Conservation (phyloP, 805 yeast genomes). For the Kazachstania bromeliacearum region DNA sequence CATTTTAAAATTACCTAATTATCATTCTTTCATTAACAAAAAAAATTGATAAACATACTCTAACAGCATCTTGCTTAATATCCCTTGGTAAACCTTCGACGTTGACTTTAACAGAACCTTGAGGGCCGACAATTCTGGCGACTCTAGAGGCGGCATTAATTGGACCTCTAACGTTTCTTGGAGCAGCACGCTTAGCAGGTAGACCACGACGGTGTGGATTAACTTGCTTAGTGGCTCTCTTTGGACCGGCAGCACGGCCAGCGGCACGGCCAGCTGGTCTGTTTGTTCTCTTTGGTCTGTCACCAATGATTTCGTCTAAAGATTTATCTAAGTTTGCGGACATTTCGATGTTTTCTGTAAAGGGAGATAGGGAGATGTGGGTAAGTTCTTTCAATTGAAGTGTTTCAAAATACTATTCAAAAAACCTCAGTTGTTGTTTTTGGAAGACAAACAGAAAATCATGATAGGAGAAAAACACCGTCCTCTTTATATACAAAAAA, state of each 20-base stretch:
- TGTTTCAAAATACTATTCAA: too few relatives aligned
- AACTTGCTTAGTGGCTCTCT: constrained; percentile 28
- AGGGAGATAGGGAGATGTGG: neutral
- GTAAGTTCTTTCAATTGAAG: too few relatives aligned
- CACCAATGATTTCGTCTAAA: constrained; percentile 85
- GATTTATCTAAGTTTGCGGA: constrained; percentile 84
- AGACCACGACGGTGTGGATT: constrained; percentile 15
- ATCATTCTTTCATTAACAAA: neutral
- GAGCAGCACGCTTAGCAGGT: constrained; percentile 12
- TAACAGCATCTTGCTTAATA: constrained; percentile 72
- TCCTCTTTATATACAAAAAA: too few relatives aligned
- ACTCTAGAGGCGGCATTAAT: constrained; percentile 29
- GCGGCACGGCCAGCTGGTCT: constrained; percentile 15
- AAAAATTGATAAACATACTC: constrained; percentile 49
- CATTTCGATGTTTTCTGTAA: constrained; percentile 33
- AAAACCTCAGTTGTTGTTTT: too few relatives aligned
- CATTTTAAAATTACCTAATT: neutral
- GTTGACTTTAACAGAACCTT: constrained; percentile 70
- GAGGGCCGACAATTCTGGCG: constrained; percentile 30
- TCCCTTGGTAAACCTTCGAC: constrained; percentile 82
- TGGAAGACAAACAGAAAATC: too few relatives aligned
- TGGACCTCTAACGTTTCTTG: constrained; percentile 22
- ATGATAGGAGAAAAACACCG: too few relatives aligned
- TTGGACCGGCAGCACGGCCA: constrained; percentile 28
- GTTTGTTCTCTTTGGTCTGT: constrained; percentile 30